Percentiles rank a stretch among this genome's conserved stretches.
phyloP scores from a whole-genome alignment of 164 flowering plant genomes.

The Vitis vinifera region ASM3070453v1 NC_081817.1:19279501-19280000 shows the following conservation, averaged over 20 bases:
- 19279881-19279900: slow-evolving; percentile 43
- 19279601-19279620: slow-evolving; percentile 4
- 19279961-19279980: slow-evolving; percentile 41
- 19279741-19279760: slow-evolving; percentile 9
- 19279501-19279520: background rate
- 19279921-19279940: slow-evolving; percentile 28
- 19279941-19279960: slow-evolving; percentile 26
- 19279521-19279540: background rate
- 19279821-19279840: slow-evolving; percentile 24
- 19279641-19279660: slow-evolving; percentile 1
- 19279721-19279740: slow-evolving; percentile 27
- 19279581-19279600: background rate
- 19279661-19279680: slow-evolving; percentile 27
- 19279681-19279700: slow-evolving; percentile 47
- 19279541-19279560: background rate
- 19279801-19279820: slow-evolving; percentile 36
- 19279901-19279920: slow-evolving; percentile 37
- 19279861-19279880: slow-evolving; percentile 32
- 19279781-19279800: slow-evolving; percentile 3
- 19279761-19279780: slow-evolving; percentile 19
- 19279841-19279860: slow-evolving; percentile 16
- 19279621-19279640: slow-evolving; percentile 23
- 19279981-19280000: slow-evolving; percentile 57
- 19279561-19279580: background rate
- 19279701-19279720: slow-evolving; percentile 49